These are phyloP conservation scores for Salix udensis DNA, from an alignment of 345 rosid species.

Conservation along the genomic window DNA sequence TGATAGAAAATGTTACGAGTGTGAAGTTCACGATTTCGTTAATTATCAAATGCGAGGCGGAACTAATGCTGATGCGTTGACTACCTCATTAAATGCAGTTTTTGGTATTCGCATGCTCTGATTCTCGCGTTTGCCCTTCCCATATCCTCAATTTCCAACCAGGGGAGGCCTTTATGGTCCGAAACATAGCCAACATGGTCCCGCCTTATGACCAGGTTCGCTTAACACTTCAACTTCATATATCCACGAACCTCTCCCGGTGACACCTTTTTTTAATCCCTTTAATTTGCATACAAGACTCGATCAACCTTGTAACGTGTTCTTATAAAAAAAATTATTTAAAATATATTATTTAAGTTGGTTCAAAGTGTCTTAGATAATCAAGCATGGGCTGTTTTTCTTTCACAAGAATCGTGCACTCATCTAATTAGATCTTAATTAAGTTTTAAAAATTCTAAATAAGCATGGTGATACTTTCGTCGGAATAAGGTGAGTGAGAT, in stretches of 20 bases:
- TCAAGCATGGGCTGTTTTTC: too few species aligned
- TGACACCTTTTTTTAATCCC: background rate
- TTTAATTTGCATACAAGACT: background rate
- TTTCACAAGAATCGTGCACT: too few species aligned
- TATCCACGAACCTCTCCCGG: background rate
- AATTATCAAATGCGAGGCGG: too few species aligned
- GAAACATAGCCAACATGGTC: constrained; percentile 97
- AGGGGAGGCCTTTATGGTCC: constrained; percentile 92
- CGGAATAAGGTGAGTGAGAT: background rate
- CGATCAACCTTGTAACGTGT: too few species aligned
- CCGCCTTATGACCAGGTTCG: constrained; percentile 73
- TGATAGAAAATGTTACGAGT: background rate
- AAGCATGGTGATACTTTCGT: background rate
- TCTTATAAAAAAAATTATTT: too few species aligned
- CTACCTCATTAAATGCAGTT: constrained; percentile 42
- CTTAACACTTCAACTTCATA: background rate
- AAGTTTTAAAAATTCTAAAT: background rate
- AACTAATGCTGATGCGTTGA: too few species aligned
- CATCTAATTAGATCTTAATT: too few species aligned
- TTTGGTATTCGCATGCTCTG: constrained; percentile 96
- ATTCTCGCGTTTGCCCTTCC: constrained; percentile 92
- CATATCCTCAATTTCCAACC: constrained; percentile 85
- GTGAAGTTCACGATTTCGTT: background rate
- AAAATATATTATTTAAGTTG: too few species aligned
- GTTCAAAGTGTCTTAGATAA: too few species aligned